These are phyloP conservation scores for Retiboletus fuscus DNA, from an alignment of 1,284 basidiomycete genomes.

Conservation along the genomic window DNA sequence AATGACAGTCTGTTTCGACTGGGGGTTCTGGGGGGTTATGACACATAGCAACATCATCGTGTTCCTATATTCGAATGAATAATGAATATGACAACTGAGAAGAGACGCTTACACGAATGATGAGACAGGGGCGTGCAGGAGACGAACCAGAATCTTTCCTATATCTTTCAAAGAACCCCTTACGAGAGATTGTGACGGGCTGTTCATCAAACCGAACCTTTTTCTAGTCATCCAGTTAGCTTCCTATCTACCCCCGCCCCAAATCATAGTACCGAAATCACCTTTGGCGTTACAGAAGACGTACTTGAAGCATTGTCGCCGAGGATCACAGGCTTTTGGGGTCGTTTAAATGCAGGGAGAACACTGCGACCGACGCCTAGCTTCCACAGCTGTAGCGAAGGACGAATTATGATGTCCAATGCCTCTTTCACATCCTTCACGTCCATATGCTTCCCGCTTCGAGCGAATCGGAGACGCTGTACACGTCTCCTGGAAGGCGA, in stretches of 20 bases:
- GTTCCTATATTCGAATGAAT: slow-evolving; percentile 30
- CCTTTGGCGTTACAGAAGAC: slow-evolving; percentile 34
- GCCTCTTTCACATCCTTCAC: slow-evolving; percentile 33
- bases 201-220: slow-evolving; percentile 46
- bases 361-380: slow-evolving; percentile 21
- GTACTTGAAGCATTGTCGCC: slow-evolving; percentile 22
- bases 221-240: slow-evolving; percentile 37
- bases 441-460: slow-evolving; percentile 29
- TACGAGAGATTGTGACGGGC: slow-evolving; percentile 42
- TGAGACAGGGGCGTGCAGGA: slow-evolving; percentile 44
- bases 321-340: slow-evolving; percentile 20
- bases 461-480: slow-evolving; percentile 32
- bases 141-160: slow-evolving; percentile 30
- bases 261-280: slow-evolving; percentile 10
- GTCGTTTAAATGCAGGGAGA: slow-evolving; percentile 17
- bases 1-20: slow-evolving; percentile 34
- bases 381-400: slow-evolving; percentile 43
- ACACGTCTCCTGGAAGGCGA: slow-evolving; percentile 21
- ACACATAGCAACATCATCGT: slow-evolving; percentile 11
- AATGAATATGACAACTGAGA: not conserved
- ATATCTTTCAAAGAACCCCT: slow-evolving; percentile 36
- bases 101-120: slow-evolving; percentile 40
- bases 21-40: slow-evolving; percentile 3
- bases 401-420: slow-evolving; percentile 40
- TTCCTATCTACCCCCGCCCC: not conserved